phyloP scores from a whole-genome alignment of 257 asterid species.

The Lycium ferocissimum region DNA sequence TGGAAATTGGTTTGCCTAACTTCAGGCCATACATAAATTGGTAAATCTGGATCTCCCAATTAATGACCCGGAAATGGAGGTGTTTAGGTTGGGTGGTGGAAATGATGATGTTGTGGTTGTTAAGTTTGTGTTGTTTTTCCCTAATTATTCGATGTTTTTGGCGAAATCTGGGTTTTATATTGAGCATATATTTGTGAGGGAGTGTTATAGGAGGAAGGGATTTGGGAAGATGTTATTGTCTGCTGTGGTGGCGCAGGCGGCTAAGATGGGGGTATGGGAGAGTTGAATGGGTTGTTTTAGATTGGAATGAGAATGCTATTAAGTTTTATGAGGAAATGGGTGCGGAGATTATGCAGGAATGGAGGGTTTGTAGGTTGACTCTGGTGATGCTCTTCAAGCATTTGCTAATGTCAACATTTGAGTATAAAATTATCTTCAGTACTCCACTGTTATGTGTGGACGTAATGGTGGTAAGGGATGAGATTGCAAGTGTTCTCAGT shows the following conservation, averaged over 20 bases:
- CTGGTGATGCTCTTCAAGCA: conserved; percentile 71
- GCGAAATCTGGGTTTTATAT: conserved; percentile 87
- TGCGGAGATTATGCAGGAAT: conserved; percentile 73
- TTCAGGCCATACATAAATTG: conserved; percentile 42
- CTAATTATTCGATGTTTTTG: conserved; percentile 76
- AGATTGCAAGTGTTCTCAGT: not conserved
- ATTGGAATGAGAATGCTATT: conserved; percentile 79
- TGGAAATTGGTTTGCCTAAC: not conserved
- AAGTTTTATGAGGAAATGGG: conserved; percentile 85
- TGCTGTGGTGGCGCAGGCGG: conserved; percentile 87
- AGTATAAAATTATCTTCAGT: not conserved
- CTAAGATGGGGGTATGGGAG: conserved; percentile 89
- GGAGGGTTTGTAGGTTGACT: conserved; percentile 80
- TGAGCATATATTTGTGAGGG: conserved; percentile 86
- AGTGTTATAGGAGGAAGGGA: conserved; percentile 83
- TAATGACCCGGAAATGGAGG: conserved; percentile 62
- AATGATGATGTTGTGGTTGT: conserved; percentile 47
- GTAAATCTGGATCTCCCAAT: conserved; percentile 63
- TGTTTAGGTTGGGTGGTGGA: conserved; percentile 47
- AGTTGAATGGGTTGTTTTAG: conserved; percentile 95
- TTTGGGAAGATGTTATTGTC: conserved; percentile 69
- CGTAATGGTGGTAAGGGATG: not conserved
- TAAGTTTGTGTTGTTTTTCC: conserved; percentile 82
- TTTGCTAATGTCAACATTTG: conserved; percentile 43
- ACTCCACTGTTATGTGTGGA: not conserved